These are phyloP conservation scores for Rhodamnia argentea DNA, from an alignment of 345 rosid species.

Conservation along the genomic window DNA sequence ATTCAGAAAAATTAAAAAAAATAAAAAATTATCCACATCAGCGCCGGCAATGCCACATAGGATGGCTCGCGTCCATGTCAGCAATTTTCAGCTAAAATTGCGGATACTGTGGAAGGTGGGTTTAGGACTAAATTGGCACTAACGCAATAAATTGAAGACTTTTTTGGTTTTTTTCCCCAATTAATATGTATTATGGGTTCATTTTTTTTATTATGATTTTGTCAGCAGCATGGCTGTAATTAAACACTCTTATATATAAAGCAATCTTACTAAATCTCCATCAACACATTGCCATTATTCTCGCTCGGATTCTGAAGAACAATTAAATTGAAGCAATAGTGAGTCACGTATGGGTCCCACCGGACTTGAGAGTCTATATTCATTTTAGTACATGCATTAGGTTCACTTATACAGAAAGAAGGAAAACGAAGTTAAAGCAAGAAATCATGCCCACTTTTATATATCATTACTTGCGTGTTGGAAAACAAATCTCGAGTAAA, in stretches of 20 bases:
- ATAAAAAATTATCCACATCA: too few species aligned
- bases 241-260: background rate
- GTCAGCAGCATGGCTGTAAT: background rate
- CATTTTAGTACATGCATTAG: background rate
- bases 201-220: background rate
- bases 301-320: background rate
- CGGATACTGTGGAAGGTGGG: too few species aligned
- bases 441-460: background rate
- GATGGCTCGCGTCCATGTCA: too few species aligned
- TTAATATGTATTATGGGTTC: background rate
- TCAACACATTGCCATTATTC: background rate
- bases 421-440: background rate
- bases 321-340: background rate
- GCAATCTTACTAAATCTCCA: background rate
- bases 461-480: background rate
- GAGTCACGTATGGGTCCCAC: background rate
- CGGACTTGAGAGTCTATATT: background rate
- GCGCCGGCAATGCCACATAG: too few species aligned
- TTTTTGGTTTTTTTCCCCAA: too few species aligned
- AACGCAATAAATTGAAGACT: too few species aligned
- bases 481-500: background rate
- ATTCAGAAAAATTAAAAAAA: too few species aligned
- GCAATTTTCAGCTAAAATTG: too few species aligned
- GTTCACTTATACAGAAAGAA: background rate
- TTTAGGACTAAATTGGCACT: too few species aligned